Evolutionary conservation across 1,284 basidiomycete genomes (phyloP).

Genomic region (Trametes versicolor): DNA sequence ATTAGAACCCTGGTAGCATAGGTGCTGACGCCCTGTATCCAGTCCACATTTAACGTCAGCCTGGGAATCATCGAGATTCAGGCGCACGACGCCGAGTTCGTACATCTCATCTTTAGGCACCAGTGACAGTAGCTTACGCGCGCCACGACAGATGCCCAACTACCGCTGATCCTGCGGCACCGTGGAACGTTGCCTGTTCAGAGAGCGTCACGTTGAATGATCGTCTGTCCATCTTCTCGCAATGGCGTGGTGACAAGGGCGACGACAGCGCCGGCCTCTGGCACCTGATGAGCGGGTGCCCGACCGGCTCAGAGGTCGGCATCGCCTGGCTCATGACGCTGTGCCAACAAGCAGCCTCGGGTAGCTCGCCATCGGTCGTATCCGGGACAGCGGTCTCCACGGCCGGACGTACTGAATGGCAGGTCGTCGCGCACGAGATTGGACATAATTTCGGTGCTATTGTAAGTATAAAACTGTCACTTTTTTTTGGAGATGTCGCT

Average conservation of each 20-base stretch:
- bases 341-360: constrained; percentile 66
- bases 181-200: constrained; percentile 70
- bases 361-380: constrained; percentile 61
- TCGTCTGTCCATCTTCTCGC: constrained; percentile 83
- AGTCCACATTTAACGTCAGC: constrained; percentile 84
- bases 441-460: constrained; percentile 95
- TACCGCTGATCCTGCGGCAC: constrained; percentile 52
- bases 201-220: constrained; percentile 65
- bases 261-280: constrained; percentile 83
- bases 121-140: constrained; percentile 8
- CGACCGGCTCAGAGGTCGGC: constrained; percentile 86
- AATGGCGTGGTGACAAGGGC: constrained; percentile 84
- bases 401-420: constrained; percentile 78
- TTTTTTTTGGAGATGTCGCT: neutral
- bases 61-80: constrained; percentile 86
- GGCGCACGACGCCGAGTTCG: constrained; percentile 65
- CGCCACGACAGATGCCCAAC: constrained; percentile 60
- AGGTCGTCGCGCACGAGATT: constrained; percentile 89
- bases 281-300: constrained; percentile 92
- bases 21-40: constrained; percentile 26
- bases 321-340: constrained; percentile 91
- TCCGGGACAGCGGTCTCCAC: constrained; percentile 90
- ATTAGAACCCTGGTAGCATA: neutral
- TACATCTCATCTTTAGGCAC: constrained; percentile 4
- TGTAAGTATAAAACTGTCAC: constrained; percentile 53